Percentiles rank a stretch among this genome's conserved stretches.
Evolutionary conservation across 495 filamentous ascomycete species (phyloP).

Genomic region (Xylona heveae): DNA sequence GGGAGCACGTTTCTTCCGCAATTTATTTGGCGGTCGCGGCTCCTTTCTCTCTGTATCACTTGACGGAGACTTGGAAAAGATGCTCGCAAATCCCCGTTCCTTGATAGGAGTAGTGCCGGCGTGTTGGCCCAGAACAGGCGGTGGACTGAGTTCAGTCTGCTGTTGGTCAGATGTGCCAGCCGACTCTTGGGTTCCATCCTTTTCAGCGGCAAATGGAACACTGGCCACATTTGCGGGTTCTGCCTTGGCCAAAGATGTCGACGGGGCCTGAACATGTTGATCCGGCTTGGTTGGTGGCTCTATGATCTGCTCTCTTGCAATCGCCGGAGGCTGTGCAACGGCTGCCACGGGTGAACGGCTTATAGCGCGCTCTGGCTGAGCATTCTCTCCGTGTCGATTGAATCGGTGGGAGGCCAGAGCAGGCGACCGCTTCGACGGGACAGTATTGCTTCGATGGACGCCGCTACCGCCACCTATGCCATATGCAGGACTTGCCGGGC

Average conservation of each 20-base stretch:
- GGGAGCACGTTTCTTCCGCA: slow-evolving; percentile 62
- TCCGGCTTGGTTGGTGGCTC: too few species aligned
- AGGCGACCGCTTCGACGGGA: slow-evolving; percentile 84
- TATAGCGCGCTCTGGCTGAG: too few species aligned
- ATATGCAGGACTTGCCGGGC: slow-evolving; percentile 47
- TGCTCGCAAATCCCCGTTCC: slow-evolving; percentile 42
- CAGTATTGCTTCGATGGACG: slow-evolving; percentile 77
- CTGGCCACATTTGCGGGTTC: too few species aligned
- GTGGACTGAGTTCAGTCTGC: slow-evolving; percentile 25
- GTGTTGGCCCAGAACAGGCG: slow-evolving; percentile 21
- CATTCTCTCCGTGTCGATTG: too few species aligned
- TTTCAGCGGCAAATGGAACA: too few species aligned
- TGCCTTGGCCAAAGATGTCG: too few species aligned
- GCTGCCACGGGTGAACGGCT: too few species aligned
- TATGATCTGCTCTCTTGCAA: too few species aligned
- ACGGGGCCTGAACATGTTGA: too few species aligned
- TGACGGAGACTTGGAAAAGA: slow-evolving; percentile 48
- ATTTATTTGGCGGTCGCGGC: slow-evolving; percentile 51
- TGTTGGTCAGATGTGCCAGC: too few species aligned
- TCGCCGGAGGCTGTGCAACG: too few species aligned
- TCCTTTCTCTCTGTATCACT: slow-evolving; percentile 35
- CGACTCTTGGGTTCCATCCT: too few species aligned
- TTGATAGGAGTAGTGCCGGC: slow-evolving; percentile 40
- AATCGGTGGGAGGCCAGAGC: slow-evolving; percentile 36
- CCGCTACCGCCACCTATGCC: slow-evolving; percentile 27